Evolutionary conservation across 192 early-diverging fungal genomes (phyloP).

Genomic region (Coemansia sp.): DNA sequence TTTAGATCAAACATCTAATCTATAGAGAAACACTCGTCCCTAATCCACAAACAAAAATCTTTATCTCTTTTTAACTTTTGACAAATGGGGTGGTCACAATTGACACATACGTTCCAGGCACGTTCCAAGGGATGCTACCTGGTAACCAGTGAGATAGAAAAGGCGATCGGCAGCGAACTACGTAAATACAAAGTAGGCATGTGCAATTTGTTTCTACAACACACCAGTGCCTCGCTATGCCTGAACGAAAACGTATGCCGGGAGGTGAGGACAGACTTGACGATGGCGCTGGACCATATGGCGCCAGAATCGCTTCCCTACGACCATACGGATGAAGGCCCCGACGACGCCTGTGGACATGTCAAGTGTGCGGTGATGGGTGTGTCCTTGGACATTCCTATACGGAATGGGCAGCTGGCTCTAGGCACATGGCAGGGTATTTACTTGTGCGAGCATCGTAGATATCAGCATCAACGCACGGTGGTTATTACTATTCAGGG

Average conservation of each 20-base stretch:
- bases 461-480: slow-evolving; percentile 57
- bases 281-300: slow-evolving; percentile 78
- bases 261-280: slow-evolving; percentile 77
- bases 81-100: slow-evolving; percentile 62
- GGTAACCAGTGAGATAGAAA: slow-evolving; percentile 65
- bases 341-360: slow-evolving; percentile 92
- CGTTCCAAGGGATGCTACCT: slow-evolving; percentile 73
- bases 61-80: background rate
- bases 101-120: slow-evolving; percentile 57
- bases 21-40: too few species aligned
- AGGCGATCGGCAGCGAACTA: slow-evolving; percentile 56
- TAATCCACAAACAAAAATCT: too few species aligned
- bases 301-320: slow-evolving; percentile 78
- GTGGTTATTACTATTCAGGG: slow-evolving; percentile 77
- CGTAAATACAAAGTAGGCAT: slow-evolving; percentile 68
- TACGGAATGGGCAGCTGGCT: slow-evolving; percentile 72
- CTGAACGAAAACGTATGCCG: slow-evolving; percentile 86
- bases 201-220: slow-evolving; percentile 87
- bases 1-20: too few species aligned
- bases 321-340: slow-evolving; percentile 79
- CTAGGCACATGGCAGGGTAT: slow-evolving; percentile 87
- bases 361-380: slow-evolving; percentile 82
- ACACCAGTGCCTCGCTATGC: slow-evolving; percentile 85
- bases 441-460: slow-evolving; percentile 73
- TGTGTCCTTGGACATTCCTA: slow-evolving; percentile 81